Percentiles rank a stretch among this genome's conserved stretches.
Conservation (phyloP, 345 rosid species). For the Passiflora organensis region DNA sequence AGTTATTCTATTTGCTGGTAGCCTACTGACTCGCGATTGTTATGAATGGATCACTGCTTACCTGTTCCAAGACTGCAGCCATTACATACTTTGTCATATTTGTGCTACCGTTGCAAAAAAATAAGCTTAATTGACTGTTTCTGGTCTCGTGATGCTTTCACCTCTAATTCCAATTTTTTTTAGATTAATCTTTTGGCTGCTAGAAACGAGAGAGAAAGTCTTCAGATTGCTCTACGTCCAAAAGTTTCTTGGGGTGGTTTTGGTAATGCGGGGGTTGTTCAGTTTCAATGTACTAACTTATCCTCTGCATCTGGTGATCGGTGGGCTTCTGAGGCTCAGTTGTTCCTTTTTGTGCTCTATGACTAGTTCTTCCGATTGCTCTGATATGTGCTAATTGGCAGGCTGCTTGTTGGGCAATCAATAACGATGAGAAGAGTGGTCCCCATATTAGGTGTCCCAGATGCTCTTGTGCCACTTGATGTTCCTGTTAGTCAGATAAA, state of each 20-base stretch:
- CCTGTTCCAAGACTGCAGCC: not conserved
- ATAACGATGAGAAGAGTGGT: conserved; percentile 62
- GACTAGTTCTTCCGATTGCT: conserved; percentile 9
- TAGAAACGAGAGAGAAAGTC: conserved; percentile 93
- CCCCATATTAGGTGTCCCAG: conserved; percentile 84
- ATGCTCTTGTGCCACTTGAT: conserved; percentile 95
- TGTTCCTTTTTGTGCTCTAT: conserved; percentile 3
- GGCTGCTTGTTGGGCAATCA: conserved; percentile 77
- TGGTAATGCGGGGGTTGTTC: conserved; percentile 62
- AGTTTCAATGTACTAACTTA: conserved; percentile 81
- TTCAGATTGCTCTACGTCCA: conserved; percentile 89
- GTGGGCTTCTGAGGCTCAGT: conserved; percentile 39
- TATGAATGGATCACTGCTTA: no score
- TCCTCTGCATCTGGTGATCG: conserved; percentile 77
- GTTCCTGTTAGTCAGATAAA: conserved; percentile 64
- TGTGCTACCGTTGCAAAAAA: no score
- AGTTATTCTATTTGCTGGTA: no score
- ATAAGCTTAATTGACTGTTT: not conserved
- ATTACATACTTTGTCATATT: not conserved
- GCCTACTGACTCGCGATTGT: no score
- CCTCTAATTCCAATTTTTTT: conserved; percentile 22
- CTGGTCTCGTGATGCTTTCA: conserved; percentile 6
- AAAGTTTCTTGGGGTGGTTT: conserved; percentile 85
- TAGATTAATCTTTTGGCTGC: conserved; percentile 91
- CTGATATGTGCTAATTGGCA: conserved; percentile 32